These are phyloP conservation scores for Poteriospumella lacustris DNA, from an alignment of 108 stramenopile species.

Conservation along the genomic window DNA sequence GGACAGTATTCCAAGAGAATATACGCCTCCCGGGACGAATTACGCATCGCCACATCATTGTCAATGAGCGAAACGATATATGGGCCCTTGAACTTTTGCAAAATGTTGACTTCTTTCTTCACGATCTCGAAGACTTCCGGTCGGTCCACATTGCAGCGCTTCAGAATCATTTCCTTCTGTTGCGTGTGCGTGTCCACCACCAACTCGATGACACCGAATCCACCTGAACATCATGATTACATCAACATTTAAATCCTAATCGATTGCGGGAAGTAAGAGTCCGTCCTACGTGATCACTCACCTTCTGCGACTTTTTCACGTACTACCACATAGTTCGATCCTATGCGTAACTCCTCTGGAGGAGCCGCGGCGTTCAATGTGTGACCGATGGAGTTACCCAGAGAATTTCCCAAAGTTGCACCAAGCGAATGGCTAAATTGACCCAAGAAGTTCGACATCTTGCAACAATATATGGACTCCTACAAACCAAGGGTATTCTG, in stretches of 20 bases:
- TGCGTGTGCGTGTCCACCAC: background rate
- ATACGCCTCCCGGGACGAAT: constrained; percentile 56
- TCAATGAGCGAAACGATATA: constrained; percentile 27
- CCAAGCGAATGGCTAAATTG: background rate
- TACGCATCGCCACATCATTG: background rate
- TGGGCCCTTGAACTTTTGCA: background rate
- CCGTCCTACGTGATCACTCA: background rate
- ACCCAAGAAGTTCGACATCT: background rate
- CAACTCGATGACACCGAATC: constrained; percentile 18
- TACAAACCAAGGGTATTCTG: no score
- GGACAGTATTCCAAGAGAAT: constrained; percentile 89
- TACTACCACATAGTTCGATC: background rate
- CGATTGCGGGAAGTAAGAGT: background rate
- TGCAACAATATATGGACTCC: no score
- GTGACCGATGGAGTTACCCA: background rate
- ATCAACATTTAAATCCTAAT: background rate
- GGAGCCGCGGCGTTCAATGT: background rate
- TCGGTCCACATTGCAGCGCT: constrained; percentile 19
- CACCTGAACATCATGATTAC: constrained; percentile 18
- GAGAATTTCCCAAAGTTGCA: background rate
- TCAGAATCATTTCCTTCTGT: background rate
- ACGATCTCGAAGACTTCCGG: background rate
- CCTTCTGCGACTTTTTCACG: constrained; percentile 4
- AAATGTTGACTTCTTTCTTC: constrained; percentile 21
- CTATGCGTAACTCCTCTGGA: background rate